Conservation (phyloP, 2,329 filamentous ascomycete genomes). For the Fusarium penzigii region DNA sequence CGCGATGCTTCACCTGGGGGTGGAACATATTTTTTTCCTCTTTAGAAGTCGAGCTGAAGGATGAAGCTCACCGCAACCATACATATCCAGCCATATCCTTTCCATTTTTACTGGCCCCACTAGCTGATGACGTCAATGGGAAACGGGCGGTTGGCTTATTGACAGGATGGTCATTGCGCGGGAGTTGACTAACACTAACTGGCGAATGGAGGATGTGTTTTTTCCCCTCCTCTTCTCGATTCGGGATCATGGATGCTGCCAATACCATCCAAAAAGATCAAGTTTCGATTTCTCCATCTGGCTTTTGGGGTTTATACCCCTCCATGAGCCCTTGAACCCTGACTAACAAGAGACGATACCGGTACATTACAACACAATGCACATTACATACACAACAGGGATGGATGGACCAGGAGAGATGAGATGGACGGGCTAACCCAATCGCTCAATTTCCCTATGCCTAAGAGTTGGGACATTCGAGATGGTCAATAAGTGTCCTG, state of each 20-base stretch:
- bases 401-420: conserved; percentile 5
- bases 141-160: background rate
- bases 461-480: conserved; percentile 8
- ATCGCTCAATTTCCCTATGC: background rate
- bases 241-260: background rate
- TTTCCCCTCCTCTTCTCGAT: too few relatives aligned
- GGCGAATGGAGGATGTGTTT: too few relatives aligned
- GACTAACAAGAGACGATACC: conserved; percentile 10
- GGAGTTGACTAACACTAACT: too few relatives aligned
- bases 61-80: background rate
- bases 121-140: background rate
- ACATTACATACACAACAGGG: too few relatives aligned
- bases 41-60: background rate
- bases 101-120: conserved; percentile 5
- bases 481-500: conserved; percentile 2
- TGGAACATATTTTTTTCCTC: background rate
- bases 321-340: conserved; percentile 21
- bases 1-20: background rate
- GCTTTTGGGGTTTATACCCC: background rate
- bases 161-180: background rate
- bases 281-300: too few relatives aligned
- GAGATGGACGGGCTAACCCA: too few relatives aligned
- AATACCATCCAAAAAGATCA: background rate
- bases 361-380: too few relatives aligned
- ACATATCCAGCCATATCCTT: background rate